A percentile compares a stretch with the other conserved stretches of the same genome.
These are phyloP conservation scores for Huntiella savannae DNA, from an alignment of 2,329 filamentous ascomycete species.

Conservation along the genomic window DNA sequence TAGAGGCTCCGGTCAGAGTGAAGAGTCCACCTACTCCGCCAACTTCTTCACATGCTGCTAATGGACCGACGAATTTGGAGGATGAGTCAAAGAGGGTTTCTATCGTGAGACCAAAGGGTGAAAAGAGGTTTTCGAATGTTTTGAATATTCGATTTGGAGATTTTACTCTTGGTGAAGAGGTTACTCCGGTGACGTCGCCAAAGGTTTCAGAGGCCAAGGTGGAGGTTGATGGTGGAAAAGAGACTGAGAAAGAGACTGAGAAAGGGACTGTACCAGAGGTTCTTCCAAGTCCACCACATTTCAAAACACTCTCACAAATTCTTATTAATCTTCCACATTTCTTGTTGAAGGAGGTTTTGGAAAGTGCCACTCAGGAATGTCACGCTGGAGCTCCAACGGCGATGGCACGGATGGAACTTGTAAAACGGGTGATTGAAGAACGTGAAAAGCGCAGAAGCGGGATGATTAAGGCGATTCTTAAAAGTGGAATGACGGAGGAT, in stretches of 20 bases:
- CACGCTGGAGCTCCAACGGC: conserved; percentile 30
- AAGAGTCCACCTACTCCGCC: background rate
- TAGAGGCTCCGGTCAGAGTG: background rate
- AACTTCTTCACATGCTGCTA: conserved; percentile 2
- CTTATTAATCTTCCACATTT: conserved; percentile 52
- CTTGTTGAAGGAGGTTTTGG: conserved; percentile 45
- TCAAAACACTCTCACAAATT: conserved; percentile 41
- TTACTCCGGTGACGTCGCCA: conserved; percentile 15
- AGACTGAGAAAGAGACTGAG: conserved; percentile 7
- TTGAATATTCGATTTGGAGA: conserved; percentile 53
- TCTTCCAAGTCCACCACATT: conserved; percentile 18
- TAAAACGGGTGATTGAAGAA: conserved; percentile 30
- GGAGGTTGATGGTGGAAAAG: background rate
- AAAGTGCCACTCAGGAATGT: conserved; percentile 29
- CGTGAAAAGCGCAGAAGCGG: conserved; percentile 36
- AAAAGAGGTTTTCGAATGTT: conserved; percentile 22
- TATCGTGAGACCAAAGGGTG: conserved; percentile 5
- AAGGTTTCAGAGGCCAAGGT: conserved; percentile 11
- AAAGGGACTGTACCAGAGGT: background rate
- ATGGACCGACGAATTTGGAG: background rate
- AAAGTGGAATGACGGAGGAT: conserved; percentile 18
- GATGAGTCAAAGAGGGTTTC: conserved; percentile 5
- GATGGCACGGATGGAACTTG: conserved; percentile 28
- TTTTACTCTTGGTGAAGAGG: conserved; percentile 22
- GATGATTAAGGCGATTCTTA: conserved; percentile 24